phyloP scores from a whole-genome alignment of 2,329 filamentous ascomycete species.

The Metarhizium brunneum region DNA sequence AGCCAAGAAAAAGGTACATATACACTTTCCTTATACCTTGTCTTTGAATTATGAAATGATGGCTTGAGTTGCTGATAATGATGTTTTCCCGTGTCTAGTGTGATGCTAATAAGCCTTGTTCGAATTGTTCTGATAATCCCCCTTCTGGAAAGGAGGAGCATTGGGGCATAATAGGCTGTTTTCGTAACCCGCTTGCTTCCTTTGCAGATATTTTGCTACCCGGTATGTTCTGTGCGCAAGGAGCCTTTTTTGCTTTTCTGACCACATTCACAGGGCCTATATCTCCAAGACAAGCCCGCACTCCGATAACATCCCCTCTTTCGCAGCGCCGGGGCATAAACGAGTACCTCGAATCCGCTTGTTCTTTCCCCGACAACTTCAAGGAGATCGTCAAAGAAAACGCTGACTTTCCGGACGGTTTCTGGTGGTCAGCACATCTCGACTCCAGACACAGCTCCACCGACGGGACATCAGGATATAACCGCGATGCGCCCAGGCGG shows the following conservation, averaged over 20 bases:
- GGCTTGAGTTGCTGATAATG: not conserved
- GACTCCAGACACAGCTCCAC: slow-evolving; percentile 18
- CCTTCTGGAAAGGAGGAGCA: slow-evolving; percentile 30
- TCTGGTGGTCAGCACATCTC: slow-evolving; percentile 49
- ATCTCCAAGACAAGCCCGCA: slow-evolving; percentile 39
- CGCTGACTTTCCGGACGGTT: slow-evolving; percentile 45
- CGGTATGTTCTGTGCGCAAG: slow-evolving; percentile 24
- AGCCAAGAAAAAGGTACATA: slow-evolving; percentile 33
- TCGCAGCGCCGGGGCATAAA: slow-evolving; percentile 41
- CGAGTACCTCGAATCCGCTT: slow-evolving; percentile 39
- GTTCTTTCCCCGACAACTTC: slow-evolving; percentile 30
- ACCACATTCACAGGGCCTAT: slow-evolving; percentile 26
- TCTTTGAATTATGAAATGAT: not conserved
- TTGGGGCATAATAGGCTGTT: slow-evolving; percentile 42
- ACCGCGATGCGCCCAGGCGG: slow-evolving; percentile 26
- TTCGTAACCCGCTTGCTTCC: slow-evolving; percentile 35
- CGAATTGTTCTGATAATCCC: slow-evolving; percentile 32
- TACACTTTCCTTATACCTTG: not conserved
- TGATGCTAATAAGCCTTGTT: slow-evolving; percentile 40
- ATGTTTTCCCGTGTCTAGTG: slow-evolving; percentile 28
- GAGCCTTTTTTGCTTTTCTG: not conserved
- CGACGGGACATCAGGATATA: slow-evolving; percentile 8
- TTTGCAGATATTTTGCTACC: slow-evolving; percentile 42
- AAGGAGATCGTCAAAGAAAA: slow-evolving; percentile 32
- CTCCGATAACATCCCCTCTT: slow-evolving; percentile 40